These are phyloP conservation scores for Aspergillus taichungensis DNA, from an alignment of 495 filamentous ascomycete species.

Conservation along the genomic window DNA sequence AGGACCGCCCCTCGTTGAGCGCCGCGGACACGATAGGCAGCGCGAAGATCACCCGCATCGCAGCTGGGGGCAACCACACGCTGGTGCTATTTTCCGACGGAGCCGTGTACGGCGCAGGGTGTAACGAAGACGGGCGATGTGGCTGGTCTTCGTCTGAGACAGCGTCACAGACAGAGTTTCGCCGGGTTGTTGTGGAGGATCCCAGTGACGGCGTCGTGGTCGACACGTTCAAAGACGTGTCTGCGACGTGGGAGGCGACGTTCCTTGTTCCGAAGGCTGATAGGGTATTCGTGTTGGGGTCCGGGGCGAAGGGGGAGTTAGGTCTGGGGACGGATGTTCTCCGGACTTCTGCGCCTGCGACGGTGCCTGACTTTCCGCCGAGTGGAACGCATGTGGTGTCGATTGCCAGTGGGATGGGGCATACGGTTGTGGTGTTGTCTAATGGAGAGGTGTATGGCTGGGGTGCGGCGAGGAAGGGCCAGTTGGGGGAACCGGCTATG, in stretches of 20 bases:
- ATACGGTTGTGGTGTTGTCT: slow-evolving; percentile 62
- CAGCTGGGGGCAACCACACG: slow-evolving; percentile 83
- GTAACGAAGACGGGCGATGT: slow-evolving; percentile 42
- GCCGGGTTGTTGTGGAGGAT: slow-evolving; percentile 17
- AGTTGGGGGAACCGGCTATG: slow-evolving; percentile 50
- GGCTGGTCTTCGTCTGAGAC: slow-evolving; percentile 4
- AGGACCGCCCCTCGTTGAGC: slow-evolving; percentile 11
- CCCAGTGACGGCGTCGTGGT: neutral
- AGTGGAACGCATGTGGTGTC: slow-evolving; percentile 38
- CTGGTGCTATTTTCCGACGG: slow-evolving; percentile 54
- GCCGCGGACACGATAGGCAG: slow-evolving; percentile 8
- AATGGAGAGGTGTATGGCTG: slow-evolving; percentile 80
- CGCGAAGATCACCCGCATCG: slow-evolving; percentile 42
- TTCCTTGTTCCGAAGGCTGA: slow-evolving; percentile 40
- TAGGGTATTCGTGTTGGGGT: slow-evolving; percentile 53
- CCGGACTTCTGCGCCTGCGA: neutral
- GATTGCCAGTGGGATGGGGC: slow-evolving; percentile 64
- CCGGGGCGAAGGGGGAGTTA: slow-evolving; percentile 61
- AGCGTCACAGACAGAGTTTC: slow-evolving; percentile 14
- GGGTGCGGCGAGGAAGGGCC: slow-evolving; percentile 78
- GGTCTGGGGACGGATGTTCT: slow-evolving; percentile 39
- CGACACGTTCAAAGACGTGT: slow-evolving; percentile 27
- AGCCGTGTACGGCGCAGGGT: slow-evolving; percentile 53
- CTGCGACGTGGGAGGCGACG: slow-evolving; percentile 72
- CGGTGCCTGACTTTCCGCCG: slow-evolving; percentile 55